A percentile compares a stretch with the other conserved stretches of the same genome.
Conservation (phyloP, 2,329 filamentous ascomycete species). For the Colletotrichum orbiculare region DNA sequence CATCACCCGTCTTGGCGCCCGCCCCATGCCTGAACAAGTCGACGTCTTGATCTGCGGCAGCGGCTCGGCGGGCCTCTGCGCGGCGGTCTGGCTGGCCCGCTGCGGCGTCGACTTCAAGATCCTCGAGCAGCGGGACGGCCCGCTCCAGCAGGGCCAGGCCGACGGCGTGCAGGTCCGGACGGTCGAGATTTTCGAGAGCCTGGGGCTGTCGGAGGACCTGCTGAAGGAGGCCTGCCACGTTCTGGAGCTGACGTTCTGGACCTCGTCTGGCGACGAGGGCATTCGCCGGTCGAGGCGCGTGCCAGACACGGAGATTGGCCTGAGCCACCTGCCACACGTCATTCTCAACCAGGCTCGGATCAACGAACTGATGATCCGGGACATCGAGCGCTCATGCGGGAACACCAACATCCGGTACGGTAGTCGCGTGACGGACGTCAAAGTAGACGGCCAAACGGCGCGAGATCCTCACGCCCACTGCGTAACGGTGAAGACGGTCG, state of each 20-base stretch:
- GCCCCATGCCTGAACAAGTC: slow-evolving; percentile 31
- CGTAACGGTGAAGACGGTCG: slow-evolving; percentile 50
- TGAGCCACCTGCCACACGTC: slow-evolving; percentile 66
- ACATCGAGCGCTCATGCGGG: slow-evolving; percentile 56
- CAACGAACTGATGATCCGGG: slow-evolving; percentile 61
- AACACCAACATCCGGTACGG: slow-evolving; percentile 64
- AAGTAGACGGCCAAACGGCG: slow-evolving; percentile 55
- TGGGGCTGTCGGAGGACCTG: slow-evolving; percentile 64
- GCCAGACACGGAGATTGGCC: slow-evolving; percentile 63
- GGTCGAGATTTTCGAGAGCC: slow-evolving; percentile 71
- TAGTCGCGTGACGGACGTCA: slow-evolving; percentile 59
- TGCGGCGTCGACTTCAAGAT: slow-evolving; percentile 53
- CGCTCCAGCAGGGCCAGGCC: slow-evolving; percentile 61
- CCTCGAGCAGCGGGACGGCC: slow-evolving; percentile 45
- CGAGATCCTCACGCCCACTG: slow-evolving; percentile 52
- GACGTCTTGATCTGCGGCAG: slow-evolving; percentile 33
- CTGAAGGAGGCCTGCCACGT: slow-evolving; percentile 68
- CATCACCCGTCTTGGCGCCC: neutral
- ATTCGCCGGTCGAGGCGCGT: slow-evolving; percentile 61
- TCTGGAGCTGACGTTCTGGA: slow-evolving; percentile 69
- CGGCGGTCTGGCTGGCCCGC: slow-evolving; percentile 54
- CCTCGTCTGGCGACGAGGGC: slow-evolving; percentile 43
- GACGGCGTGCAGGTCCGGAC: slow-evolving; percentile 72
- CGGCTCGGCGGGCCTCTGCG: slow-evolving; percentile 53
- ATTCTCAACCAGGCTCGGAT: slow-evolving; percentile 67